Base-by-base conservation (phyloP, 1,284 basidiomycete species). In the Boletus semigastroideus region DNA sequence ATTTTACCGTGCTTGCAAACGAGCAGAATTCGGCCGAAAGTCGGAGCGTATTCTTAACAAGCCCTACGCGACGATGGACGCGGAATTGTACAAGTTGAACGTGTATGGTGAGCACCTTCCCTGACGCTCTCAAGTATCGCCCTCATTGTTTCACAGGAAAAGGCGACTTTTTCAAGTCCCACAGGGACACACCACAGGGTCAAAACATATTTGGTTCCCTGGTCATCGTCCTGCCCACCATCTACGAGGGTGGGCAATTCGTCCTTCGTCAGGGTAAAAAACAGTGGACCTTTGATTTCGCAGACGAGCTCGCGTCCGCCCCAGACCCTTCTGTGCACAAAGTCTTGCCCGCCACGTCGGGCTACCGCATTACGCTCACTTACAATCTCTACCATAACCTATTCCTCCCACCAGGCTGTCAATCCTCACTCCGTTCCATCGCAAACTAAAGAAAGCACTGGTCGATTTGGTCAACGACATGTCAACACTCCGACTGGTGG, bases 141-240 rank as follows among this genome's bases (percentile, higher is more conserved):
- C 5, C 22, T 22, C 22, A 22, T 22, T 5, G 22, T 22, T 22
- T 22, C 22, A 5, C 22, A 22, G 22, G 22, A 22, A 22, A 22
- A 5, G 22, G 22, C 22, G 22, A 22, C 22, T 22, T 22, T 22
- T 22, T 22, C 22, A 22, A 22, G 22, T 22, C 22, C 3, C 22
- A 22, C 22, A 22, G 22, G 22, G 22, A 22, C 5, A 22, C 22
- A 5, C 22, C 22, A 22, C 22, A 5, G 22, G 22, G 22, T 22
- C 22, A 22, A 22, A 22, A 22, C 22, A 22, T 22, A 5, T 22
- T 22, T 5, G 22, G 22, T 22, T 22, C 22, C 22, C 22, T 22
- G 47, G 71, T 76, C 7, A 51, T 78, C 42, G 56, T 74, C 17
- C 62, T 76, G 37, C 74, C 74, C 1, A 71, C 68, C 2, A 27